phyloP scores from a whole-genome alignment of 2,329 filamentous ascomycete genomes.

The Clonostachys chloroleuca region DNA sequence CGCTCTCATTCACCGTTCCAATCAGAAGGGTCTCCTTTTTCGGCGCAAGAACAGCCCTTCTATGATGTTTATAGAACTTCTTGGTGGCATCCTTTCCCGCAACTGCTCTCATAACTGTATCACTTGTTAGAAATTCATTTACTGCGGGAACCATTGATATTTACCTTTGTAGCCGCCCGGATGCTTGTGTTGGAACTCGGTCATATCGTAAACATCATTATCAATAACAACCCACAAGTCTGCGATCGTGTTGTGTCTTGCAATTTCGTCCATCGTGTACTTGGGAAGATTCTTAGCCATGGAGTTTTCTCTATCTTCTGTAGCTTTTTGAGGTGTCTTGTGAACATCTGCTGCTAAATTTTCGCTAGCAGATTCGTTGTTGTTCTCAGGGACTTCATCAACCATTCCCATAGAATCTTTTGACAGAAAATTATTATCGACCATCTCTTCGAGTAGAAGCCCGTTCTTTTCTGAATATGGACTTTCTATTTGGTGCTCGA shows the following conservation, averaged over 20 bases:
- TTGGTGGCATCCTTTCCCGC: constrained; percentile 4
- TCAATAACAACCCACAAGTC: constrained; percentile 1
- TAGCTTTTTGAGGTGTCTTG: too few species aligned
- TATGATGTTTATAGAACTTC: constrained; percentile 4
- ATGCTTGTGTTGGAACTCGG: constrained; percentile 2
- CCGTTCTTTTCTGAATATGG: too few species aligned
- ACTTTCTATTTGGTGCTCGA: too few species aligned
- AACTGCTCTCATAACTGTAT: background rate
- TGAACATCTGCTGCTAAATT: too few species aligned
- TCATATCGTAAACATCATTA: constrained; percentile 1
- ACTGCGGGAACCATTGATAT: background rate
- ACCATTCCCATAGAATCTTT: too few species aligned
- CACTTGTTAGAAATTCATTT: background rate
- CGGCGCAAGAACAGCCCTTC: background rate
- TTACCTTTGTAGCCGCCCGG: constrained; percentile 2
- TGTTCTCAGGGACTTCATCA: too few species aligned
- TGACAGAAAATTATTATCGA: too few species aligned
- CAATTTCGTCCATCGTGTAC: background rate
- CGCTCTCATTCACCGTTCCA: background rate
- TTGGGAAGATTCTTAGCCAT: too few species aligned
- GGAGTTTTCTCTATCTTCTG: too few species aligned
- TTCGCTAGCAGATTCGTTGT: too few species aligned
- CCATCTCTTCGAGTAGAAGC: too few species aligned
- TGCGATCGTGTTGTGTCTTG: background rate
- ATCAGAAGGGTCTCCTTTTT: background rate